phyloP scores from a whole-genome alignment of 2,329 filamentous ascomycete genomes.

The Orbilia javanica region DNA sequence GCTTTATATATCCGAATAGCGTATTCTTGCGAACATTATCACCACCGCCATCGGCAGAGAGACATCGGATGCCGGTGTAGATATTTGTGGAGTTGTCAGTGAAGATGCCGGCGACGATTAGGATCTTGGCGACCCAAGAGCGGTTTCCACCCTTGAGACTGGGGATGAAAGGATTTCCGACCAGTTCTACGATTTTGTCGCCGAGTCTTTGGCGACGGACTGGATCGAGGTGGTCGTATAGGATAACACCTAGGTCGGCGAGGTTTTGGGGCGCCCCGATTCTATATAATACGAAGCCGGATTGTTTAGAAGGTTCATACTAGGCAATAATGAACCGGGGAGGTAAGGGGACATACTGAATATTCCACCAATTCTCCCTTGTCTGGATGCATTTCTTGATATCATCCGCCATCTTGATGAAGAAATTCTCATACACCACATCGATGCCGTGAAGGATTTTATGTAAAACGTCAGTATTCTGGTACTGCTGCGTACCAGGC shows the following conservation, averaged over 20 bases:
- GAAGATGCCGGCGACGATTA: slow-evolving; percentile 31
- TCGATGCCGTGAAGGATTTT: slow-evolving; percentile 37
- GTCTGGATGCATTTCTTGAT: slow-evolving; percentile 24
- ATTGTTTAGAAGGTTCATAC: too few relatives aligned
- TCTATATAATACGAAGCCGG: slow-evolving; percentile 23
- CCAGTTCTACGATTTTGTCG: slow-evolving; percentile 21
- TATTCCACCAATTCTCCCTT: slow-evolving; percentile 44
- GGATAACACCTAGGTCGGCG: slow-evolving; percentile 46
- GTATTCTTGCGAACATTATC: slow-evolving; percentile 9
- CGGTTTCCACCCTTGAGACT: slow-evolving; percentile 47
- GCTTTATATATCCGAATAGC: slow-evolving; percentile 34
- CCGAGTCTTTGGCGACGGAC: slow-evolving; percentile 36
- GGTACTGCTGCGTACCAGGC: slow-evolving; percentile 25
- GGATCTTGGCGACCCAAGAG: slow-evolving; percentile 14
- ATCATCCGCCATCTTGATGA: slow-evolving; percentile 11
- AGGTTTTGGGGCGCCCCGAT: slow-evolving; percentile 53
- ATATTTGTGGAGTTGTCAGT: slow-evolving; percentile 25
- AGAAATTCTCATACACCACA: slow-evolving; percentile 14
- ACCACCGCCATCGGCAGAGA: slow-evolving; percentile 22
- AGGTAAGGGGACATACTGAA: slow-evolving; percentile 22
- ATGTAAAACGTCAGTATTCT: slow-evolving; percentile 15
- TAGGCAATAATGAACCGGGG: too few relatives aligned
- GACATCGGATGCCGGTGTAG: slow-evolving; percentile 19
- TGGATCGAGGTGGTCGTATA: slow-evolving; percentile 40
- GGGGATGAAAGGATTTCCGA: slow-evolving; percentile 17